Evolutionary conservation across 1,284 basidiomycete species (phyloP), one percentile per base, ranked within the genome.

Genomic region (Cutaneotrichosporon arboriforme): DNA sequence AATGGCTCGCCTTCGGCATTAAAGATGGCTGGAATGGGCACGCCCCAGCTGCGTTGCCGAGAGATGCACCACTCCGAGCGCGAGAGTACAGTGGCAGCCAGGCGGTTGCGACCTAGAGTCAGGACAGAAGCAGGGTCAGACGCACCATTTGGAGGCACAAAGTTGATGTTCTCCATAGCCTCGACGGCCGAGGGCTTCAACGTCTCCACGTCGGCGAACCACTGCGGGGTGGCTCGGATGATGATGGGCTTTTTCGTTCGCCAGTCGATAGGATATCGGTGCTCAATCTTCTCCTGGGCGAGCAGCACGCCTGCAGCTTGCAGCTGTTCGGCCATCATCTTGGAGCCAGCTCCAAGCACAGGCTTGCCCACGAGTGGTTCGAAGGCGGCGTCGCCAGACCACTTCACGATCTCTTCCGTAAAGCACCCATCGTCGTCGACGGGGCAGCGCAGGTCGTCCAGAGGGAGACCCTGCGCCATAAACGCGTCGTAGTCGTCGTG

Each of bases 11-110:
- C 84, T 1, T 83, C 83, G 1, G 79, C 78, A 62, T 87, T 84
- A 67, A 93, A 83, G 1, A 99, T 76, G 1, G 90, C 86, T 0
- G 93, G 94, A 57, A 99, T 97, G 1, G 96, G 96, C 1, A 97
- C 90, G 31, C 96, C 96, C 96, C 96, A 98, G 15, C 88, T 87
- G 15, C 96, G 86, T 70, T 99, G 96, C 3, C 96, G 86, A 31
- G 94, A 98, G 55, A 99, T 97, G 69, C 96, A 99, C 96, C 96
- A 99, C 76, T 98, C 96, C 0, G 90, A 91, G 4, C 96, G 88
- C 0, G 86, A 87, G 3, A 80, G 80, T 33, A 97, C 80, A 70
- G 92, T 96, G 0, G 90, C 79, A 60, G 89, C 84, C 4, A 99
- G 82, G 3, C 93, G 85, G 50, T 85, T 87, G 22, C 85, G 84